phyloP scores from a whole-genome alignment of 768 basidiomycete genomes.

The Leccinum aurantiacum region DNA sequence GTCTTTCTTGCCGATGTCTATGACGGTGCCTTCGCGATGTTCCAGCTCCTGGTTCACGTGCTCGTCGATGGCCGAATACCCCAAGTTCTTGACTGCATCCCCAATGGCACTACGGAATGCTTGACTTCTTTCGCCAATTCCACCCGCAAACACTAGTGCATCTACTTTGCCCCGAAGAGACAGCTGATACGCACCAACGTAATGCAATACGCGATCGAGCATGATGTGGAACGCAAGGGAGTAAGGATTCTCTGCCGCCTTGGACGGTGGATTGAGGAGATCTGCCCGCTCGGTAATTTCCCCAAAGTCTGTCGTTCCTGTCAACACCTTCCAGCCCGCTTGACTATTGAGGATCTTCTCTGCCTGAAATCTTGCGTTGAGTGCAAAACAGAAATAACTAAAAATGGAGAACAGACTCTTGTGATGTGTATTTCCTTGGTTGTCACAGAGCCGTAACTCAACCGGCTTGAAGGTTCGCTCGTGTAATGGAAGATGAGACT shows the following conservation, averaged over 20 bases:
- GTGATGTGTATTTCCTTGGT: conserved; percentile 55
- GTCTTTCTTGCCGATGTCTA: conserved; percentile 43
- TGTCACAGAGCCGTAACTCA: conserved; percentile 53
- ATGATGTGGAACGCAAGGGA: conserved; percentile 62
- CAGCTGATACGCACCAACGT: conserved; percentile 71
- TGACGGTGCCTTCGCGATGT: conserved; percentile 38
- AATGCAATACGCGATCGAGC: conserved; percentile 72
- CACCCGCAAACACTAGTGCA: conserved; percentile 83
- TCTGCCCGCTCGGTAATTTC: conserved; percentile 53
- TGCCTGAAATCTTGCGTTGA: conserved; percentile 40
- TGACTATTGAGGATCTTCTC: conserved; percentile 74
- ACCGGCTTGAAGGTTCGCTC: conserved; percentile 45
- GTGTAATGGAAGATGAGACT: conserved; percentile 82
- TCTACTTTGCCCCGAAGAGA: conserved; percentile 69
- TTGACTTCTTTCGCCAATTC: conserved; percentile 77
- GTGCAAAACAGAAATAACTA: neutral
- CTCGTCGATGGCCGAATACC: conserved; percentile 47
- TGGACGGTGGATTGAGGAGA: conserved; percentile 17
- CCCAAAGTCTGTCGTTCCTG: conserved; percentile 82
- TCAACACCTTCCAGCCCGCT: conserved; percentile 75
- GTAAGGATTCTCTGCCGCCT: conserved; percentile 35
- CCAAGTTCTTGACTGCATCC: conserved; percentile 56
- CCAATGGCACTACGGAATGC: conserved; percentile 61
- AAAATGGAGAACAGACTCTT: conserved; percentile 30
- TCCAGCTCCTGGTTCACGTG: conserved; percentile 46